Evolutionary conservation across 1,284 basidiomycete genomes (phyloP).

Genomic region (Wallemia mellicola): DNA sequence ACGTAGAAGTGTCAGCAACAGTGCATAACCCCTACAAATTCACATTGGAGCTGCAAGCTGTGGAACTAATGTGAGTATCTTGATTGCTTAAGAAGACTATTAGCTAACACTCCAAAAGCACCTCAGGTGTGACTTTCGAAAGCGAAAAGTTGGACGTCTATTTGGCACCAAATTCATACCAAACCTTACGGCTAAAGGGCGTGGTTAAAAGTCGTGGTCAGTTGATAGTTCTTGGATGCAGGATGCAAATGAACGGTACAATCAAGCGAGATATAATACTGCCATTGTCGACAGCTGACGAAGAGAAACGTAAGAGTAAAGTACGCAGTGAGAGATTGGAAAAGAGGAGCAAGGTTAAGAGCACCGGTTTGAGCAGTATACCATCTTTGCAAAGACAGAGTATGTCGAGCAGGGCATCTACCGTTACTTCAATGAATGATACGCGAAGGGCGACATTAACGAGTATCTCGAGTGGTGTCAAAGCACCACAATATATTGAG

Average conservation of each 20-base stretch:
- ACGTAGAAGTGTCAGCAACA: slow-evolving; percentile 46
- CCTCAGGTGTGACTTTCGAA: slow-evolving; percentile 45
- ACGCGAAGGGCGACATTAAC: slow-evolving; percentile 15
- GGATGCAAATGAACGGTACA: slow-evolving; percentile 43
- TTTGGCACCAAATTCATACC: slow-evolving; percentile 41
- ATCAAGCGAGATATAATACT: slow-evolving; percentile 38
- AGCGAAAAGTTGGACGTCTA: slow-evolving; percentile 27
- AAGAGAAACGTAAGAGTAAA: slow-evolving; percentile 30
- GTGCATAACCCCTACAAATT: slow-evolving; percentile 76
- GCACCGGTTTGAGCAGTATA: slow-evolving; percentile 33
- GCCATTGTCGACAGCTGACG: slow-evolving; percentile 38
- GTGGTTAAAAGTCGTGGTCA: slow-evolving; percentile 33
- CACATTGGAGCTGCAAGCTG: slow-evolving; percentile 50
- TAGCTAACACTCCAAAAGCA: slow-evolving; percentile 22
- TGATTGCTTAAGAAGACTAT: not conserved
- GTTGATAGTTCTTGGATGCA: slow-evolving; percentile 43
- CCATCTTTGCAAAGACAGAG: slow-evolving; percentile 4
- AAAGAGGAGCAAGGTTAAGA: slow-evolving; percentile 35
- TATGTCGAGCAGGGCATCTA: slow-evolving; percentile 2
- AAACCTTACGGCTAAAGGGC: slow-evolving; percentile 39
- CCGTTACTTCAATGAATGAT: slow-evolving; percentile 21
- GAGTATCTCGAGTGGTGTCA: slow-evolving; percentile 8
- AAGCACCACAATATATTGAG: slow-evolving; percentile 27
- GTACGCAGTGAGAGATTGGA: slow-evolving; percentile 26
- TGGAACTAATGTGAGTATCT: slow-evolving; percentile 38